Evolutionary conservation across 192 early-diverging fungal species (phyloP).

Genomic region (Coemansia sp.): DNA sequence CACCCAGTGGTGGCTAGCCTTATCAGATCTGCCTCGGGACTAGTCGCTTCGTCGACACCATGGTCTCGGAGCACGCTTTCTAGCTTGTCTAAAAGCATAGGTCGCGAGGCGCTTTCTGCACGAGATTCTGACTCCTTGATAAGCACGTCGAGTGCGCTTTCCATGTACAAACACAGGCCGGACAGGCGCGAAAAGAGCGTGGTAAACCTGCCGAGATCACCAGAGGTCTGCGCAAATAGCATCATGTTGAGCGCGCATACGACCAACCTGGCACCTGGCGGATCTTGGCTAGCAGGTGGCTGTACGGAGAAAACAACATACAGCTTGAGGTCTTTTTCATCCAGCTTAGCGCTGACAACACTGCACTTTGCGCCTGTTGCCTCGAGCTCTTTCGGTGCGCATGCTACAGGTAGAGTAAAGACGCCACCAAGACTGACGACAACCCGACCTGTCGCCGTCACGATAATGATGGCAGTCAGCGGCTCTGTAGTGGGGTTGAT

Average conservation of each 20-base stretch:
- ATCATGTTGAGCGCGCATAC: slow-evolving; percentile 19
- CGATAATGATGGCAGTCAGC: slow-evolving; percentile 22
- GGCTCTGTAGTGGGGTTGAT: slow-evolving; percentile 16
- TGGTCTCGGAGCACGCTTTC: slow-evolving; percentile 40
- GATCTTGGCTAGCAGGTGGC: not conserved
- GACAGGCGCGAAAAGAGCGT: slow-evolving; percentile 30
- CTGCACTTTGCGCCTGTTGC: not conserved
- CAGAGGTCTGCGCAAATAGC: slow-evolving; percentile 12
- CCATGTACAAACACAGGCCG: slow-evolving; percentile 25
- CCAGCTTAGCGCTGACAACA: slow-evolving; percentile 10
- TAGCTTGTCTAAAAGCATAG: slow-evolving; percentile 10
- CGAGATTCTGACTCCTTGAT: slow-evolving; percentile 20
- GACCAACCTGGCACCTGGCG: not conserved
- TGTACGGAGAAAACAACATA: slow-evolving; percentile 3
- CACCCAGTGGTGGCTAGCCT: slow-evolving; percentile 32
- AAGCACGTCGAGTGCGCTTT: slow-evolving; percentile 12
- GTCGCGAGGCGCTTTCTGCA: slow-evolving; percentile 17
- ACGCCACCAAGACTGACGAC: slow-evolving; percentile 33
- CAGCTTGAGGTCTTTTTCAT: not conserved
- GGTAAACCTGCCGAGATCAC: slow-evolving; percentile 17
- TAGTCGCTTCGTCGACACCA: slow-evolving; percentile 42
- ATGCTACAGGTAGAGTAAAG: slow-evolving; percentile 29
- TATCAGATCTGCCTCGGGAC: slow-evolving; percentile 31
- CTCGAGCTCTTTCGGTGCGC: not conserved
- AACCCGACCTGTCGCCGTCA: slow-evolving; percentile 14